A percentile compares a stretch with the other conserved stretches of the same genome.
These are phyloP conservation scores for Sporothrix phasma DNA, from an alignment of 2,329 filamentous ascomycete genomes.

Conservation along the genomic window DNA sequence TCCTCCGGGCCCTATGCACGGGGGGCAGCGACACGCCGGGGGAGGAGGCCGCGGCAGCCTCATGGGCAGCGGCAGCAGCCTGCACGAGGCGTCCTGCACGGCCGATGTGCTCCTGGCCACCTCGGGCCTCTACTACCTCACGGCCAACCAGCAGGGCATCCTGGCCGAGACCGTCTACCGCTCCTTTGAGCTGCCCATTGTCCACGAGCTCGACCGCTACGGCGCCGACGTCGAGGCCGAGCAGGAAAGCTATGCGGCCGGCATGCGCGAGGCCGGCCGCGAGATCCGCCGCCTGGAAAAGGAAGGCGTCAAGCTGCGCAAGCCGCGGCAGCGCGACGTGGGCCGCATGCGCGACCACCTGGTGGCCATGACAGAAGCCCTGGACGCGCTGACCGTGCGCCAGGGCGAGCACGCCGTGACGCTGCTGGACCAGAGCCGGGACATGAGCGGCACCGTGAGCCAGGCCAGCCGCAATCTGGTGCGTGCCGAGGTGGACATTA, in stretches of 20 bases:
- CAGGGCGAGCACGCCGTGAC: constrained; percentile 52
- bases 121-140: constrained; percentile 55
- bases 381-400: constrained; percentile 52
- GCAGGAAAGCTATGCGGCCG: constrained; percentile 48
- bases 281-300: constrained; percentile 57
- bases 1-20: constrained; percentile 24
- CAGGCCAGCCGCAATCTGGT: constrained; percentile 57
- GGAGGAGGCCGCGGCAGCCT: constrained; percentile 32
- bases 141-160: constrained; percentile 62
- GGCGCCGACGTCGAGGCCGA: constrained; percentile 54
- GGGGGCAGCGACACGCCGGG: constrained; percentile 18
- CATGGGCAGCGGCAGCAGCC: constrained; percentile 29
- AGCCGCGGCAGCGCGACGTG: constrained; percentile 51
- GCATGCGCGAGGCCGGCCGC: constrained; percentile 43
- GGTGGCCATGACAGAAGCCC: constrained; percentile 50
- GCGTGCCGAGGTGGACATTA: constrained; percentile 59
- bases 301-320: constrained; percentile 50
- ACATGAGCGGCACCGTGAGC: constrained; percentile 51
- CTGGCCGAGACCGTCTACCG: constrained; percentile 59
- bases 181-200: constrained; percentile 56
- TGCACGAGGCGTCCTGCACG: constrained; percentile 40
- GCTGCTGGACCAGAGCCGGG: constrained; percentile 53
- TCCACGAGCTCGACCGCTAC: constrained; percentile 62
- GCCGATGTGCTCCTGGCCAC: constrained; percentile 53
- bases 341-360: constrained; percentile 51